phyloP scores from a whole-genome alignment of 148 eudicot genomes.

The Polygonum maritimum region DNA sequence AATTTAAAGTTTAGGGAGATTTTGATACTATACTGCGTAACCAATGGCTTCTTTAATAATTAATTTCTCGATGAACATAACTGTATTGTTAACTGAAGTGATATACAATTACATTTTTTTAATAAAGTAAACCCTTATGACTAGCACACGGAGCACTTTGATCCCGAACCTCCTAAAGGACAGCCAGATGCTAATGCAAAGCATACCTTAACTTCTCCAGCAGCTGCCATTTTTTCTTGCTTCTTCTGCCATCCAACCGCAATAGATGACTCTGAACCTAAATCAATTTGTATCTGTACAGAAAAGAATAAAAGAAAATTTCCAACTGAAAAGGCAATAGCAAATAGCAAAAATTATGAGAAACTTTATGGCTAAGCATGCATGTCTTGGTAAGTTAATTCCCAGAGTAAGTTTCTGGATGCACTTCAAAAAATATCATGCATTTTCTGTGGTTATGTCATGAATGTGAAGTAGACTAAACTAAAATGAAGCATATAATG shows the following conservation, averaged over 20 bases:
- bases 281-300: constrained; percentile 64
- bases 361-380: background rate
- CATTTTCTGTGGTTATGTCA: background rate
- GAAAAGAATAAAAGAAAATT: constrained; percentile 6
- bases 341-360: background rate
- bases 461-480: background rate
- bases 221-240: constrained; percentile 68
- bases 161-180: background rate
- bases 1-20: background rate
- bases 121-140: background rate
- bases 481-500: background rate
- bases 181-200: background rate
- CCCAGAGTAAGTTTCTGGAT: background rate
- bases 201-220: constrained; percentile 84
- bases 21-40: background rate
- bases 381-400: background rate
- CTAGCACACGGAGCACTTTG: background rate
- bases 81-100: background rate
- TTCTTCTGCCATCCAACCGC: constrained; percentile 94
- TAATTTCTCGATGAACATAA: background rate
- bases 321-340: background rate
- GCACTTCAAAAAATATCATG: background rate
- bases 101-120: background rate
- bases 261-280: constrained; percentile 76
- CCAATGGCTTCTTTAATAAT: background rate